Conservation (phyloP, 441 rosid species). For the Caryocar brasiliense region DNA sequence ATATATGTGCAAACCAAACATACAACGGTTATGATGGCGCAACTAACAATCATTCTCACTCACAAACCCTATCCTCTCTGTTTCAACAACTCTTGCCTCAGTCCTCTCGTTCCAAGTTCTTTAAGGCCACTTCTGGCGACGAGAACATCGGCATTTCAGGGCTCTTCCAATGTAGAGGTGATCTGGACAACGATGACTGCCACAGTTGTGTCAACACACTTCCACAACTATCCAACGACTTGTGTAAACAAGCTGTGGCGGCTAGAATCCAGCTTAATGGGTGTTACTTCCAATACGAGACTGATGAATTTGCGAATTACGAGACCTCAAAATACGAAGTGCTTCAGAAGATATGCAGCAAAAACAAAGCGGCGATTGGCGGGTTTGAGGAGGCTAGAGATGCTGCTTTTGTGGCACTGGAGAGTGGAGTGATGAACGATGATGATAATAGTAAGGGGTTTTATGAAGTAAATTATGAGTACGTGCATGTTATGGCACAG, state of each 20-base stretch:
- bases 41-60: conserved; percentile 17
- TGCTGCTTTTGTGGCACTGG: conserved; percentile 42
- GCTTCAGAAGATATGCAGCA: conserved; percentile 43
- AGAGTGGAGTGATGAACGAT: conserved; percentile 22
- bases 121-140: conserved; percentile 36
- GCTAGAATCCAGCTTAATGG: conserved; percentile 65
- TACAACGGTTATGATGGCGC: no score
- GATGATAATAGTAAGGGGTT: conserved; percentile 38
- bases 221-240: conserved; percentile 20
- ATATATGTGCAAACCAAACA: conserved; percentile 31
- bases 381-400: conserved; percentile 38
- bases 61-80: conserved; percentile 30
- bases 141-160: conserved; percentile 39
- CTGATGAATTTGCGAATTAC: conserved; percentile 17
- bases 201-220: conserved; percentile 38
- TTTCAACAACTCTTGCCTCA: conserved; percentile 32
- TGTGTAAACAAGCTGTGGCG: conserved; percentile 35
- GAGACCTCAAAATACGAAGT: conserved; percentile 16
- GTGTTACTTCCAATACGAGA: conserved; percentile 47
- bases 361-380: conserved; percentile 16
- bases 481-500: conserved; percentile 40
- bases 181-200: conserved; percentile 36
- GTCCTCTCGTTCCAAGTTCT: conserved; percentile 43
- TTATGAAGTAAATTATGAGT: conserved; percentile 25
- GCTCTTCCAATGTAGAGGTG: conserved; percentile 58